Percentiles rank a stretch among this genome's conserved stretches.
Conservation (phyloP, 148 eudicot genomes). For the Polygonum aviculare region DNA sequence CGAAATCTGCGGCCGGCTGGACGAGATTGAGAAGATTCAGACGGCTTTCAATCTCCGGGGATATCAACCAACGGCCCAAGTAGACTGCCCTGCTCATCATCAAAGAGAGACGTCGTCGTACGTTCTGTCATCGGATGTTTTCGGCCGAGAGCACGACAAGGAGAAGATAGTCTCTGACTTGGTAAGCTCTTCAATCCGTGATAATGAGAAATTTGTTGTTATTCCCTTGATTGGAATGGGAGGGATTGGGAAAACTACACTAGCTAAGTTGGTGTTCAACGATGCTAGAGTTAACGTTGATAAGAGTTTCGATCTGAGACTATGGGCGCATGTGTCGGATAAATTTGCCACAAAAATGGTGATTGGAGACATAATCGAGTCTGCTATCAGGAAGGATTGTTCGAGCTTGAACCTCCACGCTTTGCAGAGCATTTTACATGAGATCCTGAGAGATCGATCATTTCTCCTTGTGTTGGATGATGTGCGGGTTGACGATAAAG, state of each 20-base stretch:
- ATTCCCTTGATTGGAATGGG: constrained; percentile 22
- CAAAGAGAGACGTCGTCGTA: background rate
- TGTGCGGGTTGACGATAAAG: constrained; percentile 17
- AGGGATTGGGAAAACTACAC: constrained; percentile 27
- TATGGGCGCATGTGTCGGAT: constrained; percentile 26
- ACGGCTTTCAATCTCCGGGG: background rate
- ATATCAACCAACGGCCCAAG: background rate
- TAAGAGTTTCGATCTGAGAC: constrained; percentile 7
- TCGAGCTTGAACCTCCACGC: background rate
- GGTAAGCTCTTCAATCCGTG: background rate
- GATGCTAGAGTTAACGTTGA: constrained; percentile 5
- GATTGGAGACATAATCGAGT: constrained; percentile 9
- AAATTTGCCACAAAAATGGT: constrained; percentile 7
- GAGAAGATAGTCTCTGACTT: background rate
- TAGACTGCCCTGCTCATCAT: background rate
- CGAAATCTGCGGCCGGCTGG: background rate
- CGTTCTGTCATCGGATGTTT: background rate
- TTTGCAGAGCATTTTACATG: background rate
- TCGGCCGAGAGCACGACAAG: background rate
- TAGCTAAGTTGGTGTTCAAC: constrained; percentile 18
- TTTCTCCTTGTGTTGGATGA: constrained; percentile 25
- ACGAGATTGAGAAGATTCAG: background rate
- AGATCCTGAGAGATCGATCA: background rate
- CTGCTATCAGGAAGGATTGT: background rate
- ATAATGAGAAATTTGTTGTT: background rate